Conservation (phyloP, 192 early-diverging fungal species). For the Coemansia sp. region DNA sequence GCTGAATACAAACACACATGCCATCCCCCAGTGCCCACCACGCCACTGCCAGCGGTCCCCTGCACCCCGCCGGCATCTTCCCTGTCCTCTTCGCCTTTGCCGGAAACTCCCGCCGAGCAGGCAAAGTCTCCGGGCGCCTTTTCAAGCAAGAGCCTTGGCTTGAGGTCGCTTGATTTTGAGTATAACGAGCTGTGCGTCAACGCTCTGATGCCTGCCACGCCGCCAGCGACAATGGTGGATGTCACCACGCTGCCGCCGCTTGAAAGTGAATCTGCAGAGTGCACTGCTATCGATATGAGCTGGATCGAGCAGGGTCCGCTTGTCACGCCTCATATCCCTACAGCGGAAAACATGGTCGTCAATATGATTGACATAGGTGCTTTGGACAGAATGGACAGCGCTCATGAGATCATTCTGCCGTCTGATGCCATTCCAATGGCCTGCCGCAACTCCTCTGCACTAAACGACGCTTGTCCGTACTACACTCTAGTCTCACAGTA, state of each 20-base stretch:
- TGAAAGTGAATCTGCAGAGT: no score
- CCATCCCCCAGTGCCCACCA: slow-evolving; percentile 6
- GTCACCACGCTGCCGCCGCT: slow-evolving; percentile 3
- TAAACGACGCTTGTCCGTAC: not conserved
- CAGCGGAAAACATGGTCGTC: no score
- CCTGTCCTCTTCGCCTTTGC: no score
- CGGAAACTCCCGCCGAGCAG: not conserved
- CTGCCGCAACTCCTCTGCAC: not conserved
- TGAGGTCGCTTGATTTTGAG: slow-evolving; percentile 34
- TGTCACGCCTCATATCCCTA: no score
- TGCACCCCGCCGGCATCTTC: slow-evolving; percentile 7
- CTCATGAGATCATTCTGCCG: not conserved
- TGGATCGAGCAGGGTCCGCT: no score
- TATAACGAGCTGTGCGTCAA: slow-evolving; percentile 24
- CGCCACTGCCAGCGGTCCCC: slow-evolving; percentile 7
- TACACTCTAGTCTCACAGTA: not conserved
- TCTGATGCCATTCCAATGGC: not conserved
- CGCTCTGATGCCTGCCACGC: slow-evolving; percentile 16
- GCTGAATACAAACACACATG: not conserved
- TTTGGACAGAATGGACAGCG: slow-evolving; percentile 4
- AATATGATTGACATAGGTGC: no score
- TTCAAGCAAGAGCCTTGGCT: slow-evolving; percentile 42
- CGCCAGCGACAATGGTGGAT: slow-evolving; percentile 15
- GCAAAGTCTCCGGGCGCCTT: slow-evolving; percentile 24
- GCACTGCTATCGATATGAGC: no score